Evolutionary conservation across 768 basidiomycete genomes (phyloP), one percentile per base, ranked within the genome.

Genomic region (Xerocomellus intermedius): DNA sequence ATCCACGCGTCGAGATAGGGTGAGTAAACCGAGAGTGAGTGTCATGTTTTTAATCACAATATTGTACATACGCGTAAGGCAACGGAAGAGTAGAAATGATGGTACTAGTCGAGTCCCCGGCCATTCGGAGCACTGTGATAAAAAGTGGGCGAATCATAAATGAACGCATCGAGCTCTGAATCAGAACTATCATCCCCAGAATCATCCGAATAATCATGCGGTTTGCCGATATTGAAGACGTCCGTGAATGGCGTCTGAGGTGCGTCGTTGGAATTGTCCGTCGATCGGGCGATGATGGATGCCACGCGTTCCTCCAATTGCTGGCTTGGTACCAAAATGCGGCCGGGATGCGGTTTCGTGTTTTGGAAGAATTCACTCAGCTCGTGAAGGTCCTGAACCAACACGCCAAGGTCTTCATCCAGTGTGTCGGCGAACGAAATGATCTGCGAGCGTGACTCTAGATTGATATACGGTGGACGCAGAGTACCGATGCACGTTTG

Each of bases 171-270:
- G 5, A 71, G 52, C 52, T 61, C 72, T 3, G 72, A 68, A 74
- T 58, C 72, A 32, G 65, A 64, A 42, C 75, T 77, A 37, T 75
- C 75, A 35, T 79, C 74, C 22, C 77, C 82, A 32, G 80, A 83
- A 45, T 76, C 73, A 9, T 82, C 79, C 45, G 79, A 71, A 69
- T 63, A 65, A 19, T 64, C 60, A 21, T 56, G 49, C 17, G 56
- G 50, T 50, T 67, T 65, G 32, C 78, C 78, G 24, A 91, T 80
- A 48, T 80, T 77, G 76, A 91, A 91, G 32, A 87, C 83, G 64
- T 90, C 89, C 10, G 83, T 73, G 73, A 89, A 89, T 4, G 89
- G 89, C n/a, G 89, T 91, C 60, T 85, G 85, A 2, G 89, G 89
- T 17, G 80, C 73, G 60, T 86, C 86, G 26, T 56, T 62, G 9